Conservation (phyloP, 2,329 filamentous ascomycete genomes). For the Catunica adiposa region DNA sequence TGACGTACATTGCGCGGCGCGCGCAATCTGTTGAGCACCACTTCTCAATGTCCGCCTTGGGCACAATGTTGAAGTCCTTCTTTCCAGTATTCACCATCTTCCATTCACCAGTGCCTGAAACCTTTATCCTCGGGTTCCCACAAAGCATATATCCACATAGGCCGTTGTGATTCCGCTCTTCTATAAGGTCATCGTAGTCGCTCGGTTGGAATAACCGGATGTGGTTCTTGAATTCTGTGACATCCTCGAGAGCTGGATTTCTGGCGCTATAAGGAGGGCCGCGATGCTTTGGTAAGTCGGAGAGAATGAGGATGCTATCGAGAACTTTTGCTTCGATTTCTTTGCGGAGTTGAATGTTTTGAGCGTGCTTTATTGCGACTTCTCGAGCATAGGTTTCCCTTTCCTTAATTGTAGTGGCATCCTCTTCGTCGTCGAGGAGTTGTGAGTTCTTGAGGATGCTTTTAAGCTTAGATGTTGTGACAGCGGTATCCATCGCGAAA, state of each 20-base stretch:
- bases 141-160: conserved; percentile 79
- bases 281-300: conserved; percentile 35
- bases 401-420: conserved; percentile 1
- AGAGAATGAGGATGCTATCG: conserved; percentile 52
- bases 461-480: conserved; percentile 25
- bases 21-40: conserved; percentile 79
- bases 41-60: conserved; percentile 55
- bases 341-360: conserved; percentile 67
- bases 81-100: conserved; percentile 41
- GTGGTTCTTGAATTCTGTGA: conserved; percentile 44
- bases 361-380: conserved; percentile 67
- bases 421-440: conserved; percentile 18
- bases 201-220: conserved; percentile 63
- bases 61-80: conserved; percentile 49
- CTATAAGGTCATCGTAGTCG: conserved; percentile 78
- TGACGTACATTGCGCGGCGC: conserved; percentile 64
- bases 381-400: conserved; percentile 30
- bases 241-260: conserved; percentile 40
- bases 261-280: conserved; percentile 26
- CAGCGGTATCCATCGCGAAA: conserved; percentile 7
- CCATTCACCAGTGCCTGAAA: conserved; percentile 44
- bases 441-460: conserved; percentile 43
- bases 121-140: conserved; percentile 40
- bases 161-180: conserved; percentile 71
- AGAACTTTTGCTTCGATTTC: conserved; percentile 60